These are phyloP conservation scores for Colletotrichum siamense DNA, from an alignment of 2,329 filamentous ascomycete species.

Conservation along the genomic window DNA sequence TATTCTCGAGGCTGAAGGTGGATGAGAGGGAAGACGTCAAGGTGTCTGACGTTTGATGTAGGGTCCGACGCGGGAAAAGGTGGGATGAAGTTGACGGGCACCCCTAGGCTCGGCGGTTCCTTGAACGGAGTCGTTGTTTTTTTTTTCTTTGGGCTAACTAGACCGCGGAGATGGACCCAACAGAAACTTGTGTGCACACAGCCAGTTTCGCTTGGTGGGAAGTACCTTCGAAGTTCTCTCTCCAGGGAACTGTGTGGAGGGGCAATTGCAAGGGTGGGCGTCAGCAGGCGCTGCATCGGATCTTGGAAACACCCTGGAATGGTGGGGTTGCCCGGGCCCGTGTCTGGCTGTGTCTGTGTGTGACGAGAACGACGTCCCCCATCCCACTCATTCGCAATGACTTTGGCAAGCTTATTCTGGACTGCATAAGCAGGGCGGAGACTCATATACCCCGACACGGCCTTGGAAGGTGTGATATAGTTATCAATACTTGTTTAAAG, in stretches of 20 bases:
- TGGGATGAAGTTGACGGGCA: constrained; percentile 8
- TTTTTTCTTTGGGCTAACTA: neutral
- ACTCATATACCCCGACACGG: neutral
- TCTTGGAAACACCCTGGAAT: constrained; percentile 21
- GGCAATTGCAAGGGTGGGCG: neutral
- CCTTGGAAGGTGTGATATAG: neutral
- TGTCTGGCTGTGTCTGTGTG: neutral
- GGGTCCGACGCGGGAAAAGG: neutral
- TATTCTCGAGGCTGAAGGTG: neutral
- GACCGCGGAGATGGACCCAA: neutral
- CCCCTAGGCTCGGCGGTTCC: neutral
- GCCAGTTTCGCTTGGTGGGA: neutral
- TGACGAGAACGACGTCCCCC: neutral
- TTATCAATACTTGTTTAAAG: neutral
- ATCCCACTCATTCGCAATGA: neutral
- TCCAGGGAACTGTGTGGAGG: constrained; percentile 1
- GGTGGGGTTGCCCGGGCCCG: constrained; percentile 11
- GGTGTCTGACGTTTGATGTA: neutral
- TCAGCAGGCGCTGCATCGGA: constrained; percentile 15
- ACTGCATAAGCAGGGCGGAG: neutral
- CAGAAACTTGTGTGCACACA: neutral
- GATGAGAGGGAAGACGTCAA: neutral
- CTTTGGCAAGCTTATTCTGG: neutral
- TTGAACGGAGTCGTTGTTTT: neutral
- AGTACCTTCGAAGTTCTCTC: neutral